phyloP scores from a whole-genome alignment of 2,329 filamentous ascomycete genomes.

The Diaporthe citrichinensis region DNA sequence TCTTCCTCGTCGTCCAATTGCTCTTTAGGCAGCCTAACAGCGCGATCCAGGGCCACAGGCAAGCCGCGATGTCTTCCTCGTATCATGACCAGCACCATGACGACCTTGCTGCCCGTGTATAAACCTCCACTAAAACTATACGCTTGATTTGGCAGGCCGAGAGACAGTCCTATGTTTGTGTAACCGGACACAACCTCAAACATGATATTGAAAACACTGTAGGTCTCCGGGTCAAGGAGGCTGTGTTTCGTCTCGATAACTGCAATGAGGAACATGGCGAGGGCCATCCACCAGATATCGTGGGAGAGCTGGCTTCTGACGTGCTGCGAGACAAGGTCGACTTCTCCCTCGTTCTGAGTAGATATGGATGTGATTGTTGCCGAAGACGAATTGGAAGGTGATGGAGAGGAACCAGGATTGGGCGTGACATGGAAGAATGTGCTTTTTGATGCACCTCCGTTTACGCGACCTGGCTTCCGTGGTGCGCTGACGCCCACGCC shows the following conservation, averaged over 20 bases:
- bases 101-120: conserved; percentile 39
- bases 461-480: conserved; percentile 39
- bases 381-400: conserved; percentile 28
- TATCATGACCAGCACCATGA: conserved; percentile 51
- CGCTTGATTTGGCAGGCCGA: conserved; percentile 36
- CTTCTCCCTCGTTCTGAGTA: conserved; percentile 39
- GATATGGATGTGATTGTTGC: conserved; percentile 41
- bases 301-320: conserved; percentile 75
- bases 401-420: conserved; percentile 6
- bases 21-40: conserved; percentile 58
- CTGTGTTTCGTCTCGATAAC: conserved; percentile 72
- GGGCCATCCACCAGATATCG: conserved; percentile 76
- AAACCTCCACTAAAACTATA: conserved; percentile 39
- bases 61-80: conserved; percentile 68
- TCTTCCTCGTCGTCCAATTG: conserved; percentile 48
- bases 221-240: conserved; percentile 63
- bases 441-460: conserved; percentile 33
- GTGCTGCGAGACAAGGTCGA: conserved; percentile 58
- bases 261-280: conserved; percentile 72
- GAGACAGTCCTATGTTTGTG: conserved; percentile 38
- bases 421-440: conserved; percentile 6
- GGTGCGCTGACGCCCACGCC: conserved; percentile 43
- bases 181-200: conserved; percentile 64
- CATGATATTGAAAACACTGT: conserved; percentile 72
- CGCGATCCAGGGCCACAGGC: conserved; percentile 69